Conservation (phyloP, 2,329 filamentous ascomycete species). For the Sphaerulina musiva region DNA sequence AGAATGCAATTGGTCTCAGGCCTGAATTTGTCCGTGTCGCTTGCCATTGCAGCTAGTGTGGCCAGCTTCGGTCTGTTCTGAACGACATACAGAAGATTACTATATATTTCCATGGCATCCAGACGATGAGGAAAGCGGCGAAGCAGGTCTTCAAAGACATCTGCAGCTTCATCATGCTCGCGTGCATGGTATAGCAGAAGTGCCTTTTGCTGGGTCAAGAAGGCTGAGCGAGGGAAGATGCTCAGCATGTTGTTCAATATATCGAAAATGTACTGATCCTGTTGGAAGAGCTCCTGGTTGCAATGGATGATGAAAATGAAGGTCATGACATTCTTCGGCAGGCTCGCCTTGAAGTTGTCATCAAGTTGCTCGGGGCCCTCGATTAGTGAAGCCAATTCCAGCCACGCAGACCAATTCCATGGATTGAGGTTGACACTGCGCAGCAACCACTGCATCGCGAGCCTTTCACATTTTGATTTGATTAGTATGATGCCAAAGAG, state of each 20-base stretch:
- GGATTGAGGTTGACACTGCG: slow-evolving; percentile 81
- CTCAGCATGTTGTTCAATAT: slow-evolving; percentile 69
- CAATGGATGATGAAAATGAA: slow-evolving; percentile 91
- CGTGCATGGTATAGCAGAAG: slow-evolving; percentile 87
- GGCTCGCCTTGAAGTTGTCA: slow-evolving; percentile 42
- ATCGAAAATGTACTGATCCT: slow-evolving; percentile 65
- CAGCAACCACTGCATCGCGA: slow-evolving; percentile 80
- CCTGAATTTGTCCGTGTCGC: slow-evolving; percentile 87
- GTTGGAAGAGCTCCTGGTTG: slow-evolving; percentile 86
- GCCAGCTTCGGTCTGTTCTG: slow-evolving; percentile 80
- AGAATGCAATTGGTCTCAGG: slow-evolving; percentile 96
- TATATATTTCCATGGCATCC: slow-evolving; percentile 90
- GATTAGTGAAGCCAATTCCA: slow-evolving; percentile 78
- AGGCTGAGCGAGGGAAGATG: slow-evolving; percentile 83
- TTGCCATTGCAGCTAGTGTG: slow-evolving; percentile 85
- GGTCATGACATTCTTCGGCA: slow-evolving; percentile 86
- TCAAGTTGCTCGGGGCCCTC: slow-evolving; percentile 72
- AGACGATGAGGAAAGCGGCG: slow-evolving; percentile 63
- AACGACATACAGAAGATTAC: slow-evolving; percentile 94
- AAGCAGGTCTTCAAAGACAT: slow-evolving; percentile 49
- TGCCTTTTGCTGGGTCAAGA: slow-evolving; percentile 83
- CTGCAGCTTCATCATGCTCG: slow-evolving; percentile 55
- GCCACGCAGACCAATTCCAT: slow-evolving; percentile 97
- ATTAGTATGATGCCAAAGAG: slow-evolving; percentile 84
- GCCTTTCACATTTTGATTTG: slow-evolving; percentile 81